A percentile compares a stretch with the other conserved stretches of the same genome.
Conservation (phyloP, 306 rosid species). For the Pyrus pyrifolia region DNA sequence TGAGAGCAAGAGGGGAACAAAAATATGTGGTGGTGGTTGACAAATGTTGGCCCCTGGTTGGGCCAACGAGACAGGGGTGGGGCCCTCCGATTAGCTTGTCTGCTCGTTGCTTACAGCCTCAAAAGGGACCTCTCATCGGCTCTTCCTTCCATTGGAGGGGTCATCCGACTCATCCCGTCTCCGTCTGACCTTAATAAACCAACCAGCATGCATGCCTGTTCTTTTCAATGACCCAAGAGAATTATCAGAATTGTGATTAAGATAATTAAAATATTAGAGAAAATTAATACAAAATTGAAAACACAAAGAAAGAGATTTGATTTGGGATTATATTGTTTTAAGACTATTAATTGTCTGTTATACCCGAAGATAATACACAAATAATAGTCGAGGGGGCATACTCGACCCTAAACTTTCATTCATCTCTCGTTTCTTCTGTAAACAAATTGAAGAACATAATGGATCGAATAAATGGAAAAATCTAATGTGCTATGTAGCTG, state of each 20-base stretch:
- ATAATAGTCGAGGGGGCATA: background rate
- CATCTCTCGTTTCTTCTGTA: no score
- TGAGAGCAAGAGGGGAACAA: conserved; percentile 9
- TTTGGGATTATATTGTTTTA: background rate
- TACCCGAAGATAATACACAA: background rate
- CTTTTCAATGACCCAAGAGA: background rate
- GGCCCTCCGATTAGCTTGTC: conserved; percentile 29
- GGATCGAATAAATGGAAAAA: no score
- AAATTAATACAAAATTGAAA: no score
- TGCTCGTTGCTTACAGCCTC: conserved; percentile 35
- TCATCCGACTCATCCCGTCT: conserved; percentile 26
- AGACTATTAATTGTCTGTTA: background rate
- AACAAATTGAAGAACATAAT: no score
- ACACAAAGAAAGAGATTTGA: background rate
- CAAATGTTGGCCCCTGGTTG: conserved; percentile 37
- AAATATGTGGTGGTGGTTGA: conserved; percentile 51
- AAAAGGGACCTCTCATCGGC: conserved; percentile 58
- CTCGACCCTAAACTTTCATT: background rate
- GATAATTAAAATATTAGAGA: background rate
- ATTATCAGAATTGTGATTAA: background rate
- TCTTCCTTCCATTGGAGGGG: conserved; percentile 22
- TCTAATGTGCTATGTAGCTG: no score
- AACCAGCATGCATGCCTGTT: background rate
- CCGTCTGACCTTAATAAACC: background rate
- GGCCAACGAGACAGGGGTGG: conserved; percentile 4